These are phyloP conservation scores for Globisporangium nunn DNA, from an alignment of 352 stramenopile species.

Conservation along the genomic window DNA sequence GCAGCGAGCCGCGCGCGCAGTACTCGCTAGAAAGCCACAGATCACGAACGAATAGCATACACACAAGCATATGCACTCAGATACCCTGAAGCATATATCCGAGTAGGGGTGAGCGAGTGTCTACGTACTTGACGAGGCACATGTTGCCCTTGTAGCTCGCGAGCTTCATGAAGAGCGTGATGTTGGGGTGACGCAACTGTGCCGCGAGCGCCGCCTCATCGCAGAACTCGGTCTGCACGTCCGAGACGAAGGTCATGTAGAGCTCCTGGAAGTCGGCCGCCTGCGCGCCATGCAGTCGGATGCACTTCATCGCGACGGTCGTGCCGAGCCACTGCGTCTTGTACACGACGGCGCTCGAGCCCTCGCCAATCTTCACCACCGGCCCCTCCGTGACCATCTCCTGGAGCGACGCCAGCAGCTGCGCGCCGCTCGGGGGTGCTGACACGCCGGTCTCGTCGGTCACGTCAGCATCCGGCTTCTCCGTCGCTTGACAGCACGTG, in stretches of 20 bases:
- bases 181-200: conserved; percentile 63
- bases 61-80: too few species aligned
- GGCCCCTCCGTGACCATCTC: conserved; percentile 59
- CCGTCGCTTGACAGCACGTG: conserved; percentile 23
- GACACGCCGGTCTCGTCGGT: conserved; percentile 11
- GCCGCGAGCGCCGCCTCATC: conserved; percentile 59
- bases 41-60: neutral
- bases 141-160: conserved; percentile 56
- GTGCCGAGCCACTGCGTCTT: conserved; percentile 68
- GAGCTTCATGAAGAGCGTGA: conserved; percentile 71
- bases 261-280: conserved; percentile 31
- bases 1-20: conserved; percentile 50
- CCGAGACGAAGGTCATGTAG: conserved; percentile 60
- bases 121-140: conserved; percentile 65
- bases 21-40: conserved; percentile 39
- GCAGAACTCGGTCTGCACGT: conserved; percentile 55
- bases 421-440: conserved; percentile 10
- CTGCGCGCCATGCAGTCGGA: conserved; percentile 40
- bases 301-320: conserved; percentile 68
- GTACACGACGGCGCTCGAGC: conserved; percentile 59
- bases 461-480: conserved; percentile 7
- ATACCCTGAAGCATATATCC: too few species aligned
- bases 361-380: conserved; percentile 61
- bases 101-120: neutral
- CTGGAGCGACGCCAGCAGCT: conserved; percentile 14